These are phyloP conservation scores for Chaetoceros muelleri DNA, from an alignment of 108 stramenopile species.

Conservation along the genomic window DNA sequence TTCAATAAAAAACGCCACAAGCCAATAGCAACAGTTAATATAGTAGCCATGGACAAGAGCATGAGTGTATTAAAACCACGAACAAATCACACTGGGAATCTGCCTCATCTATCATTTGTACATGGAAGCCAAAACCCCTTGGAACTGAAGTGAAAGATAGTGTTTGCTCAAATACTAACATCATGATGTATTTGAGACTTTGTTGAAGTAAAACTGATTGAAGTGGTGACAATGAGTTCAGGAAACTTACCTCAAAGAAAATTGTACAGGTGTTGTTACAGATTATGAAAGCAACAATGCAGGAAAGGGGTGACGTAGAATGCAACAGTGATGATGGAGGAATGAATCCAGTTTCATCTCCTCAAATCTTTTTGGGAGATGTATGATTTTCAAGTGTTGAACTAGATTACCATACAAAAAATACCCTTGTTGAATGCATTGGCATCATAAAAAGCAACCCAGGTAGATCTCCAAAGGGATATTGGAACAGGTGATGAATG, in stretches of 20 bases:
- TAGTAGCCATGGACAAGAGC: background rate
- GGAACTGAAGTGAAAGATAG: constrained; percentile 1
- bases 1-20: background rate
- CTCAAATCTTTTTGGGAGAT: background rate
- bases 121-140: constrained; percentile 2
- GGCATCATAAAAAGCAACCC: background rate
- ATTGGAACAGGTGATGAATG: constrained; percentile 3
- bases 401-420: background rate
- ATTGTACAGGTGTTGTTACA: background rate
- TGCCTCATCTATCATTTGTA: constrained; percentile 1
- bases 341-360: background rate
- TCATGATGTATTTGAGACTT: background rate
- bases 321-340: background rate
- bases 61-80: constrained; percentile 1
- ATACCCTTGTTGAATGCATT: background rate
- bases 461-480: background rate
- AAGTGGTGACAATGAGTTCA: no score
- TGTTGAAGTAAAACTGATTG: background rate
- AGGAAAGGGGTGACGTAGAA: background rate
- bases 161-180: background rate
- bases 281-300: background rate
- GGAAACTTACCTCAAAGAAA: background rate
- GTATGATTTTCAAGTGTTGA: background rate
- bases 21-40: background rate
- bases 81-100: background rate